phyloP scores from a whole-genome alignment of 1,284 basidiomycete species.

The Apiotrichum siamense region DNA sequence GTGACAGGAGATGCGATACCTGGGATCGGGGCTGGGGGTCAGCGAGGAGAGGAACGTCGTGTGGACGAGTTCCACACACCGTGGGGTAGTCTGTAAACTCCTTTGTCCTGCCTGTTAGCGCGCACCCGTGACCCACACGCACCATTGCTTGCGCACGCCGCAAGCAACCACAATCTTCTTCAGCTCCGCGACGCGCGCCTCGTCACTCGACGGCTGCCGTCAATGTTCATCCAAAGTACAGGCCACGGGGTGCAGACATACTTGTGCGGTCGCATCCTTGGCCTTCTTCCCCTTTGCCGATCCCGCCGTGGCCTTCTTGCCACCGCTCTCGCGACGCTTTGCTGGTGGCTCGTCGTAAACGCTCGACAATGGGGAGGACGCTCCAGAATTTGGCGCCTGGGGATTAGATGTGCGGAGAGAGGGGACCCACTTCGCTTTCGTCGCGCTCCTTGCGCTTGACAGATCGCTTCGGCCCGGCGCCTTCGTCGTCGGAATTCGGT shows the following conservation, averaged over 20 bases:
- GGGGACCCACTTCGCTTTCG: neutral
- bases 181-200: constrained; percentile 36
- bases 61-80: constrained; percentile 14
- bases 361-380: constrained; percentile 13
- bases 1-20: constrained; percentile 58
- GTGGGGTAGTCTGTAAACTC: constrained; percentile 61
- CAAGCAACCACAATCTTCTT: constrained; percentile 62
- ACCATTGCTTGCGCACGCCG: constrained; percentile 74
- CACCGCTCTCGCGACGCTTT: neutral
- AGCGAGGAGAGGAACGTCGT: neutral
- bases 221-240: too few relatives aligned
- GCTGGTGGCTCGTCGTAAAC: constrained; percentile 13
- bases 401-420: neutral
- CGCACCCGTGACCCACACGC: constrained; percentile 19
- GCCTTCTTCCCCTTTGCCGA: constrained; percentile 5
- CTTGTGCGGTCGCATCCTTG: constrained; percentile 25
- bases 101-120: constrained; percentile 48
- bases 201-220: constrained; percentile 34
- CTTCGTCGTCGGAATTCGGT: neutral
- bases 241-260: too few relatives aligned
- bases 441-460: neutral
- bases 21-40: constrained; percentile 54
- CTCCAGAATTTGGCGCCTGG: neutral
- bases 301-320: neutral
- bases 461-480: neutral